A percentile compares a stretch with the other conserved stretches of the same genome.
These are phyloP conservation scores for Kwoniella botswanensis DNA, from an alignment of 768 basidiomycete species.

Conservation along the genomic window DNA sequence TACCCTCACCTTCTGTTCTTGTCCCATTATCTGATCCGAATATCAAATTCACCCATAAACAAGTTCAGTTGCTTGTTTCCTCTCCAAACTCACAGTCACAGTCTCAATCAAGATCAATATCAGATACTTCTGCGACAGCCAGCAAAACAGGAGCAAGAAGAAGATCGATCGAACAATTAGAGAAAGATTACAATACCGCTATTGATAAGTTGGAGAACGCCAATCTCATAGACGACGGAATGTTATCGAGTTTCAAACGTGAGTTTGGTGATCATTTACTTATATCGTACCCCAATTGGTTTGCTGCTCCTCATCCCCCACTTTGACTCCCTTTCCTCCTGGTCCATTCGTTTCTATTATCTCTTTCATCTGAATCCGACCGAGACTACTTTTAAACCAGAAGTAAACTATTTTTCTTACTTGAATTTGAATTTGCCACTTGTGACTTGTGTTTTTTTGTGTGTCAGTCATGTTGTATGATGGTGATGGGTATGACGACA, in stretches of 20 bases:
- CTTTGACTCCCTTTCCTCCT: neutral
- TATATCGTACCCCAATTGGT: neutral
- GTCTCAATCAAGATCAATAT: constrained; percentile 4
- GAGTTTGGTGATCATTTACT: constrained; percentile 19
- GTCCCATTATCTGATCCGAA: constrained; percentile 22
- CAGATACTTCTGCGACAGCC: neutral
- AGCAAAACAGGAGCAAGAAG: neutral
- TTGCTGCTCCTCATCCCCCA: neutral
- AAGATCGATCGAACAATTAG: neutral
- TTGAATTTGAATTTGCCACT: neutral
- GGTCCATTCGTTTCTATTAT: too few species aligned
- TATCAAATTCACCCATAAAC: constrained; percentile 4
- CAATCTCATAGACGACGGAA: constrained; percentile 38
- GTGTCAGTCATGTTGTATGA: neutral
- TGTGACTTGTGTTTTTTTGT: neutral
- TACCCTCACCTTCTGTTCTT: constrained; percentile 24
- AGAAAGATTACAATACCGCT: constrained; percentile 32
- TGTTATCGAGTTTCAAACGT: constrained; percentile 55
- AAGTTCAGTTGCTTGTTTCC: neutral
- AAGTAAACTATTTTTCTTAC: neutral
- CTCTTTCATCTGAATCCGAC: neutral
- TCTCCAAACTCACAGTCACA: neutral
- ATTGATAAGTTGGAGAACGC: constrained; percentile 34
- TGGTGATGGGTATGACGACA: constrained; percentile 8
- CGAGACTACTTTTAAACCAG: neutral